These are phyloP conservation scores for Parmelia sp. DNA, from an alignment of 495 filamentous ascomycete species.

Conservation along the genomic window DNA sequence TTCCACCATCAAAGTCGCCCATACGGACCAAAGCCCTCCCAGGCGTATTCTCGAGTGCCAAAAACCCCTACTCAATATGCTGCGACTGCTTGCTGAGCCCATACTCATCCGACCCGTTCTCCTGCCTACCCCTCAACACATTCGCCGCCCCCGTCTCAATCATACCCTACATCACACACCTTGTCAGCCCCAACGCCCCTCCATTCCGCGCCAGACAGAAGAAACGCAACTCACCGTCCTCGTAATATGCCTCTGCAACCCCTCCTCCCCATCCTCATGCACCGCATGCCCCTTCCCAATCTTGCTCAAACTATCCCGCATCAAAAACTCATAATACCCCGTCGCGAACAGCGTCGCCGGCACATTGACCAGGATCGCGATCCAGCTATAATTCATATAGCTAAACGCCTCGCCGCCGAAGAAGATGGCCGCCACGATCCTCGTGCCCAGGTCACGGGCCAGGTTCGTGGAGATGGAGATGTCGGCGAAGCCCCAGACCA, in stretches of 20 bases:
- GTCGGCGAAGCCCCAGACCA: slow-evolving; percentile 46
- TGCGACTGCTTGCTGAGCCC: neutral
- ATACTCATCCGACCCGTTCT: slow-evolving; percentile 19
- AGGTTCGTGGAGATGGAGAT: slow-evolving; percentile 47
- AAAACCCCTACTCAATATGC: neutral
- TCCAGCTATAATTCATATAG: slow-evolving; percentile 42
- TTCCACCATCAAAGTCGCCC: neutral
- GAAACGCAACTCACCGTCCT: slow-evolving; percentile 27
- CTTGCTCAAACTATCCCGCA: slow-evolving; percentile 44
- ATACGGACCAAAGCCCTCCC: no score
- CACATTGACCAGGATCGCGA: slow-evolving; percentile 45
- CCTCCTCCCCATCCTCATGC: slow-evolving; percentile 47
- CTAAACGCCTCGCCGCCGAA: slow-evolving; percentile 44
- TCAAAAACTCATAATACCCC: slow-evolving; percentile 44
- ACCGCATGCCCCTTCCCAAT: slow-evolving; percentile 42
- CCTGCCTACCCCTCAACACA: slow-evolving; percentile 8
- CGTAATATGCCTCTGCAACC: slow-evolving; percentile 43
- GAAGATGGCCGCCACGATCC: slow-evolving; percentile 52
- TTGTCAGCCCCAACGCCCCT: neutral
- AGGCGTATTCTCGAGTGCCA: no score
- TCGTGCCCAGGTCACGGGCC: slow-evolving; percentile 46
- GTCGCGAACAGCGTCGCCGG: slow-evolving; percentile 49
- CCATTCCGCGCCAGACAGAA: neutral
- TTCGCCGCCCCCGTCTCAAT: slow-evolving; percentile 24
- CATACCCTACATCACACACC: slow-evolving; percentile 15